phyloP scores from a whole-genome alignment of 768 basidiomycete species.

The Gymnopilus junonius region DNA sequence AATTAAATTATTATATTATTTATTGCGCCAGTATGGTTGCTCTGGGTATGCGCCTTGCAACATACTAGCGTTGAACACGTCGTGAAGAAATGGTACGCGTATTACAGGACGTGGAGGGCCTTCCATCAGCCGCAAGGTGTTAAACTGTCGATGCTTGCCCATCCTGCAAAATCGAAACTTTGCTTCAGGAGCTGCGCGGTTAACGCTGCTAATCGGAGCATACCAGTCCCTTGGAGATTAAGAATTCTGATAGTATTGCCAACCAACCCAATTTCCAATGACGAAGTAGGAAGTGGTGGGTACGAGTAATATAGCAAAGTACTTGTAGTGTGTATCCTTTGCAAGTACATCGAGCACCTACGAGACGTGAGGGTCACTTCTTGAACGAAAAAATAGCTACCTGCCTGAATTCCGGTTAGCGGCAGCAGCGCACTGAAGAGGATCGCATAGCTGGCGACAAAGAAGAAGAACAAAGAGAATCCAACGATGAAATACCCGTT shows the following conservation, averaged over 20 bases:
- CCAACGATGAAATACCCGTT: conserved; percentile 54
- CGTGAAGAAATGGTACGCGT: background rate
- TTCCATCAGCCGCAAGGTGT: background rate
- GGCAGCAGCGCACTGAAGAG: conserved; percentile 71
- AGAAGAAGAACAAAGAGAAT: conserved; percentile 55
- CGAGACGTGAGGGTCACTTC: background rate
- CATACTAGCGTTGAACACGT: no score
- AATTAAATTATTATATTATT: conserved; percentile 22
- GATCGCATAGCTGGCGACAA: conserved; percentile 62
- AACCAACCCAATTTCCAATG: conserved; percentile 98
- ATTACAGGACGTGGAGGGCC: no score
- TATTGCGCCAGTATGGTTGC: background rate
- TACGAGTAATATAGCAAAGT: conserved; percentile 76
- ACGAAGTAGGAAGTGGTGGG: conserved; percentile 88
- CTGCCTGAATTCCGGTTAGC: conserved; percentile 51
- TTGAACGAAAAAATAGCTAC: conserved; percentile 24
- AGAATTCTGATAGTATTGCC: conserved; percentile 96
- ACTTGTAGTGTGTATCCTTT: conserved; percentile 88
- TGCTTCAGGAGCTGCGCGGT: background rate
- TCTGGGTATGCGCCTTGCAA: background rate
- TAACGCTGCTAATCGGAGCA: background rate
- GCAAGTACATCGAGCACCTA: conserved; percentile 71
- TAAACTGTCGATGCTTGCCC: background rate
- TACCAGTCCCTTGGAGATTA: conserved; percentile 33
- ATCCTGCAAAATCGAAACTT: background rate